Percentiles rank a stretch among this genome's conserved stretches.
These are phyloP conservation scores for Populus tomentosa DNA, from an alignment of 441 rosid species.

Conservation along the genomic window DNA sequence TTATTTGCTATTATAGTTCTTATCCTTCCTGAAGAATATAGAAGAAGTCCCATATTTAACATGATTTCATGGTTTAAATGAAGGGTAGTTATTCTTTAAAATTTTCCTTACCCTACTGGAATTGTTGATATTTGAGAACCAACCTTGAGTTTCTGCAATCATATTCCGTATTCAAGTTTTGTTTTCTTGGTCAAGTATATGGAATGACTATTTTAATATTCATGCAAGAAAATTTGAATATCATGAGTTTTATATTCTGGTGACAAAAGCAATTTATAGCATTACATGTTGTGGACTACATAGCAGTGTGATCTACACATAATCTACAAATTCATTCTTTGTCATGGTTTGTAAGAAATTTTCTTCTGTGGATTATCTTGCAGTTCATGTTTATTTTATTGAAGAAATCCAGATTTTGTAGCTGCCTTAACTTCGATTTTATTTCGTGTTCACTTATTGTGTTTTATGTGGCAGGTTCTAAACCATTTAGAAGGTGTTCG, in stretches of 20 bases:
- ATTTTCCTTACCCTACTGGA: not conserved
- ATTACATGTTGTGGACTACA: not conserved
- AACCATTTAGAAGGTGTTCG: slow-evolving; percentile 79
- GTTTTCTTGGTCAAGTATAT: not conserved
- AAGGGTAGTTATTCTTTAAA: not conserved
- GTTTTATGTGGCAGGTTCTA: slow-evolving; percentile 46
- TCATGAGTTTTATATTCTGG: not conserved
- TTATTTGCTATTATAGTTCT: not conserved
- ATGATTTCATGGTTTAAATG: not conserved
- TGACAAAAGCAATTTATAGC: not conserved
- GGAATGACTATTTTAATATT: not conserved
- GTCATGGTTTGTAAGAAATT: not conserved
- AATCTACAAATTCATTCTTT: not conserved
- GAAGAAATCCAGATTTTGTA: not conserved
- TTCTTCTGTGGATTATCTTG: not conserved
- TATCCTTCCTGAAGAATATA: not conserved
- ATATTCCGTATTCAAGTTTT: not conserved
- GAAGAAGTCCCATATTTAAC: not conserved
- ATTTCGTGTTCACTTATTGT: slow-evolving; percentile 1
- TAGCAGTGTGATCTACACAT: not conserved
- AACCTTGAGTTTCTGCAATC: not conserved
- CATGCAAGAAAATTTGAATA: not conserved
- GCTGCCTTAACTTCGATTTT: not conserved
- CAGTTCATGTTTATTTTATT: not conserved
- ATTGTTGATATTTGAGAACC: not conserved